A percentile compares a stretch with the other conserved stretches of the same genome.
phyloP scores from a whole-genome alignment of 2,329 filamentous ascomycete genomes.

The Cercospora citrullina region DNA sequence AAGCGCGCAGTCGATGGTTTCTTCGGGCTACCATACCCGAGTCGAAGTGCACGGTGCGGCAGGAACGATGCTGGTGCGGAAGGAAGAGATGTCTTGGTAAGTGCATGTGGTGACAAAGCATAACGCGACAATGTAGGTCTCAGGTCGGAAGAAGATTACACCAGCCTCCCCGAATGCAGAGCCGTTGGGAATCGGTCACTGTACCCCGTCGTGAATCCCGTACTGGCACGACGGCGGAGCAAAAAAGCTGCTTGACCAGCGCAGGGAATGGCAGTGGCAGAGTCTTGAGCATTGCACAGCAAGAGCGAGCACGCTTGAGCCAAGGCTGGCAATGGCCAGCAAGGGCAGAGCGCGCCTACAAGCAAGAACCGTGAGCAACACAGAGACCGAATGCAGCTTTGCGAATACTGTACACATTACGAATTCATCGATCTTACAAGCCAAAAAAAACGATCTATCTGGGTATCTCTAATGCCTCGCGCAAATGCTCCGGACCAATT shows the following conservation, averaged over 20 bases:
- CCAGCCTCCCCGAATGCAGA: not conserved
- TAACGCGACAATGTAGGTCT: not conserved
- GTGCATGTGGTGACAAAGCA: not conserved
- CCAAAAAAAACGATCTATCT: slow-evolving; percentile 10
- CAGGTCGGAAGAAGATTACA: not conserved
- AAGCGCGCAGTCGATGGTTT: not conserved
- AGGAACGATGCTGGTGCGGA: not conserved
- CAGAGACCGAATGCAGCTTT: not conserved
- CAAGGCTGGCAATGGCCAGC: not conserved
- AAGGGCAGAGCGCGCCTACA: not conserved
- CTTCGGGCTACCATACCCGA: not conserved
- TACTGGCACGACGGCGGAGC: not conserved
- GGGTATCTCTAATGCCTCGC: slow-evolving; percentile 9
- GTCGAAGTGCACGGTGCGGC: not conserved
- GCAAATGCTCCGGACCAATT: not conserved
- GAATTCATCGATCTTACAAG: not conserved
- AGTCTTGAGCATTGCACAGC: not conserved
- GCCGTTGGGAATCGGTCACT: not conserved
- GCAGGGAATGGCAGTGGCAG: not conserved
- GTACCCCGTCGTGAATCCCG: not conserved
- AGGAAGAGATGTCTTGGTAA: not conserved
- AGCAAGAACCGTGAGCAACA: not conserved
- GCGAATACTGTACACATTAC: slow-evolving; percentile 7
- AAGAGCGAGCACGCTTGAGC: not conserved
- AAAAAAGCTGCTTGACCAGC: too few relatives aligned